These are phyloP conservation scores for Oldenlandia corymbosa DNA, from an alignment of 257 asterid genomes.

Conservation along the genomic window DNA sequence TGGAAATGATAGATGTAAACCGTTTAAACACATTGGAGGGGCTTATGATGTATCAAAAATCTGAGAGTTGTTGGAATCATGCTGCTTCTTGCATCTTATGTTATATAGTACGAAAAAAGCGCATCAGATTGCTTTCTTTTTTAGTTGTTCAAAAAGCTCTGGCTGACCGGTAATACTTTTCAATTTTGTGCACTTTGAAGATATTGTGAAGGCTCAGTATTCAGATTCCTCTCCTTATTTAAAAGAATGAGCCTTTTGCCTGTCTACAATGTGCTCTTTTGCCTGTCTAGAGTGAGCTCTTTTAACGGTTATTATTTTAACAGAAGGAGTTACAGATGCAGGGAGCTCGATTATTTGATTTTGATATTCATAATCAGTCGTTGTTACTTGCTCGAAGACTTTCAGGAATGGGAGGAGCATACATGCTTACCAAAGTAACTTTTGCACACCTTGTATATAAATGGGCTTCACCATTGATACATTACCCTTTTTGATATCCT, in stretches of 20 bases:
- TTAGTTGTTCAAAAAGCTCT: neutral
- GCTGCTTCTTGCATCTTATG: neutral
- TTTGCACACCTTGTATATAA: conserved; percentile 10
- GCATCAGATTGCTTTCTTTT: neutral
- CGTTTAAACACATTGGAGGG: neutral
- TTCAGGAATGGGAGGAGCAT: conserved; percentile 54
- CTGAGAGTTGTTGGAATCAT: conserved; percentile 1
- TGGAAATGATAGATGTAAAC: neutral
- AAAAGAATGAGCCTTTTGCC: too few relatives aligned
- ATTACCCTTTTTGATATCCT: conserved; percentile 8
- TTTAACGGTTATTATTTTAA: conserved; percentile 12
- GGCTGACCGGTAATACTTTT: neutral
- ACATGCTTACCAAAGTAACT: conserved; percentile 76
- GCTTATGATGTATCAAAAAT: neutral
- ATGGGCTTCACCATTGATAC: neutral
- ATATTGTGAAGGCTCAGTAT: neutral
- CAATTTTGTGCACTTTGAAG: neutral
- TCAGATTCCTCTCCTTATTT: neutral
- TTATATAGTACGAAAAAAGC: neutral
- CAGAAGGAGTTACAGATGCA: conserved; percentile 59
- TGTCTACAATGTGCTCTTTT: neutral
- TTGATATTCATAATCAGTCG: conserved; percentile 47
- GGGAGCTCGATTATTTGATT: conserved; percentile 82
- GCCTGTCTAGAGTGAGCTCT: neutral
- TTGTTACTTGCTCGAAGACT: conserved; percentile 69